A percentile compares a stretch with the other conserved stretches of the same genome.
Evolutionary conservation across 2,329 filamentous ascomycete species (phyloP).

Genomic region (Hymenoscyphus fructigenus): DNA sequence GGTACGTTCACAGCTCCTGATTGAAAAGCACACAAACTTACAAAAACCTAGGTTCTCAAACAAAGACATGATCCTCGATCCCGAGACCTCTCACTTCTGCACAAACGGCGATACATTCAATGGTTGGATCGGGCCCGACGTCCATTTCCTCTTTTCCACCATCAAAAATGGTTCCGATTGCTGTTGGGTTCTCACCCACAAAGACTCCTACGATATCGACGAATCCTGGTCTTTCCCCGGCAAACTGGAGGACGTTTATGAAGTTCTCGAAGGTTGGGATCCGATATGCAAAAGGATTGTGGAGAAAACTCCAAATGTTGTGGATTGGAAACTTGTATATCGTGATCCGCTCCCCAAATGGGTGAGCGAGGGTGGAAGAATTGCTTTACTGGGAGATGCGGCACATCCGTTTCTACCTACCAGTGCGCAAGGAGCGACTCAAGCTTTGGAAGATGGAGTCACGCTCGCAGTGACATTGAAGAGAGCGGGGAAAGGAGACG

Average conservation of each 20-base stretch:
- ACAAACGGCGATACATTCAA: conserved; percentile 27
- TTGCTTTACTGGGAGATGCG: conserved; percentile 60
- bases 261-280: conserved; percentile 32
- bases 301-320: conserved; percentile 25
- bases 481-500: conserved; percentile 24
- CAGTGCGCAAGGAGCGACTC: conserved; percentile 62
- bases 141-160: conserved; percentile 51
- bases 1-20: conserved; percentile 38
- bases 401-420: conserved; percentile 69
- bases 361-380: conserved; percentile 32
- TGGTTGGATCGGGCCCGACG: conserved; percentile 41
- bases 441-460: conserved; percentile 42
- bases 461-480: conserved; percentile 38
- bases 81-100: conserved; percentile 23
- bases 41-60: conserved; percentile 44
- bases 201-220: conserved; percentile 43
- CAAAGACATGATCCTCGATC: conserved; percentile 40
- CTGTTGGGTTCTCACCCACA: conserved; percentile 55
- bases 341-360: conserved; percentile 34
- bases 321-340: conserved; percentile 37
- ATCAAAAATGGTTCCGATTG: conserved; percentile 54
- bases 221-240: conserved; percentile 43
- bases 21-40: not conserved
- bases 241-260: conserved; percentile 24
- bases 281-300: conserved; percentile 25